Evolutionary conservation across 2,329 filamentous ascomycete species (phyloP).

Genomic region (Mollisia scopiformis): DNA sequence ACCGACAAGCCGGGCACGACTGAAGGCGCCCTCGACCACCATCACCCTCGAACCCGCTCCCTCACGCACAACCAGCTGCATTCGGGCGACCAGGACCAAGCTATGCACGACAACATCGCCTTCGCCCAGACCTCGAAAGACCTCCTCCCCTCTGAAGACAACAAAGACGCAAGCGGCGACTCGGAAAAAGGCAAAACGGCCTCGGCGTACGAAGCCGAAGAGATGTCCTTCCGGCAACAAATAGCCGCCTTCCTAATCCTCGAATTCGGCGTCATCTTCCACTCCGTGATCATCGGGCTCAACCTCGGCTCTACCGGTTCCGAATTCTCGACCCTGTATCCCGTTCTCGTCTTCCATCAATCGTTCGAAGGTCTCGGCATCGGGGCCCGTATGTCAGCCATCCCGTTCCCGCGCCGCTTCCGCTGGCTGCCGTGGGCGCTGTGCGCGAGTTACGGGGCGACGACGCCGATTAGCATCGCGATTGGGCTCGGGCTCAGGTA

Average conservation of each 20-base stretch:
- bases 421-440: conserved; percentile 52
- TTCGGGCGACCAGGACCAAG: conserved; percentile 43
- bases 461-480: conserved; percentile 55
- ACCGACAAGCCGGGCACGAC: conserved; percentile 24
- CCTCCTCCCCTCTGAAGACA: conserved; percentile 17
- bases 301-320: conserved; percentile 61
- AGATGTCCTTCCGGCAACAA: conserved; percentile 44
- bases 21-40: conserved; percentile 2
- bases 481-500: conserved; percentile 50
- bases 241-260: conserved; percentile 48
- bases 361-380: conserved; percentile 66
- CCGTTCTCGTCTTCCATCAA: conserved; percentile 66
- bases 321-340: conserved; percentile 60
- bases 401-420: conserved; percentile 49
- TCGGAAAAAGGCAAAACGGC: conserved; percentile 13
- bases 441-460: conserved; percentile 51
- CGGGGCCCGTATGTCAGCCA: conserved; percentile 60
- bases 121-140: conserved; percentile 24
- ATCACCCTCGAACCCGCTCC: not conserved
- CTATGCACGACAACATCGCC: conserved; percentile 22
- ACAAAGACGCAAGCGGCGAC: conserved; percentile 26
- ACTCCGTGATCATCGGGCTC: conserved; percentile 65
- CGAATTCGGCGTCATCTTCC: conserved; percentile 58
- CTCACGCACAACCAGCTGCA: conserved; percentile 43
- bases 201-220: conserved; percentile 23